Percentiles rank a stretch among this genome's conserved stretches.
phyloP scores from a whole-genome alignment of 2,329 filamentous ascomycete species.

The Diplodia intermedia region DNA sequence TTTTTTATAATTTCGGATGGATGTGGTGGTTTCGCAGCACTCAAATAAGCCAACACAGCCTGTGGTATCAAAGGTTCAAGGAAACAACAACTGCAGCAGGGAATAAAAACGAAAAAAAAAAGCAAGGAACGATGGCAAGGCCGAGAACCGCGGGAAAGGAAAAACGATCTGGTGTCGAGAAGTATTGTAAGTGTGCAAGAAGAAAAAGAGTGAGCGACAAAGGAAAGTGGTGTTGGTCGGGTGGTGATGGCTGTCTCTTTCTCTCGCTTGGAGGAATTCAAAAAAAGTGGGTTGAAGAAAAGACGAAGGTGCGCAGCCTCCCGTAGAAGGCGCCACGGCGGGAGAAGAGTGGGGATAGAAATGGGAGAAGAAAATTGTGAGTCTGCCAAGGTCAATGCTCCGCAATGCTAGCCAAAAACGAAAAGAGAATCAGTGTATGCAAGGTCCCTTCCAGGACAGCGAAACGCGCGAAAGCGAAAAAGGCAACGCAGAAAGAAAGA shows the following conservation, averaged over 20 bases:
- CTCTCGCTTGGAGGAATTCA: constrained; percentile 21
- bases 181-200: constrained; percentile 21
- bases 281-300: constrained; percentile 13
- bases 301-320: constrained; percentile 23
- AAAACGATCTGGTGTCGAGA: constrained; percentile 18
- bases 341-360: constrained; percentile 9
- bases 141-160: constrained; percentile 24
- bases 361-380: constrained; percentile 14
- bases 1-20: constrained; percentile 32
- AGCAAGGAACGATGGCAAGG: constrained; percentile 14
- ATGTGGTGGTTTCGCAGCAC: constrained; percentile 31
- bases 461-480: constrained; percentile 19
- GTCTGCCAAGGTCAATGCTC: constrained; percentile 33
- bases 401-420: constrained; percentile 33
- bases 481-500: constrained; percentile 17
- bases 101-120: constrained; percentile 9
- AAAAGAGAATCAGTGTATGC: constrained; percentile 28
- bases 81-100: constrained; percentile 21
- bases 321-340: constrained; percentile 5
- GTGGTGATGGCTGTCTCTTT: constrained; percentile 24
- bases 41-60: constrained; percentile 34
- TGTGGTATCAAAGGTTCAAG: constrained; percentile 32
- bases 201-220: constrained; percentile 30
- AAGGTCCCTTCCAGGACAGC: constrained; percentile 31
- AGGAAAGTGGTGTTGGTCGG: constrained; percentile 32